A percentile compares a stretch with the other conserved stretches of the same genome.
Evolutionary conservation across 2,329 filamentous ascomycete genomes (phyloP).

Genomic region (Trichoderma brevicompactum): DNA sequence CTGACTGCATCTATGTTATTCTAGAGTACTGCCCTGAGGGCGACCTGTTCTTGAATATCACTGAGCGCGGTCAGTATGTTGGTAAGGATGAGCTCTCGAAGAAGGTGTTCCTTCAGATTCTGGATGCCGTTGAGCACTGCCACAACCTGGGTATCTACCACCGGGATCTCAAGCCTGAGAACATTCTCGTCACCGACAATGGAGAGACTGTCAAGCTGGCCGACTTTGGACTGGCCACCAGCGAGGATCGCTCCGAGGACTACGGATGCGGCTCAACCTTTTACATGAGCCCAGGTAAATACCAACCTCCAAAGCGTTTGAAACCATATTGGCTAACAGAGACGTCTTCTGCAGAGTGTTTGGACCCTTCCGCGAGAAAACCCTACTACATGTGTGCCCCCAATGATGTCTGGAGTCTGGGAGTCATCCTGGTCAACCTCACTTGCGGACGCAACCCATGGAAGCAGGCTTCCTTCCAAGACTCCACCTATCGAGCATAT

Average conservation of each 20-base stretch:
- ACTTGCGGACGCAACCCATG: slow-evolving; percentile 98
- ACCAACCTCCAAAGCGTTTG: slow-evolving; percentile 7
- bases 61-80: slow-evolving; percentile 89
- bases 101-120: slow-evolving; percentile 87
- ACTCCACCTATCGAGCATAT: slow-evolving; percentile 93
- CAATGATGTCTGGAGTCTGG: slow-evolving; percentile 98
- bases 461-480: slow-evolving; percentile 93
- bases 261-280: slow-evolving; percentile 98
- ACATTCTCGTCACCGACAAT: slow-evolving; percentile 87
- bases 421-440: slow-evolving; percentile 95
- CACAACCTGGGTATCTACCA: slow-evolving; percentile 94
- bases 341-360: slow-evolving; percentile 70
- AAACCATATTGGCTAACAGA: slow-evolving; percentile 14
- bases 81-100: slow-evolving; percentile 88
- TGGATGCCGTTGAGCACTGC: slow-evolving; percentile 96
- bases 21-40: slow-evolving; percentile 97
- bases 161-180: slow-evolving; percentile 96
- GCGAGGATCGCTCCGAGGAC: slow-evolving; percentile 81
- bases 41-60: slow-evolving; percentile 97
- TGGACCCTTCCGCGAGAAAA: slow-evolving; percentile 74
- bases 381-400: slow-evolving; percentile 87
- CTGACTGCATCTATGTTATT: slow-evolving; percentile 93
- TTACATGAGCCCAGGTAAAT: slow-evolving; percentile 98
- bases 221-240: slow-evolving; percentile 94
- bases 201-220: slow-evolving; percentile 93